These are phyloP conservation scores for Suillus placidus DNA, from an alignment of 768 basidiomycete species.

Conservation along the genomic window DNA sequence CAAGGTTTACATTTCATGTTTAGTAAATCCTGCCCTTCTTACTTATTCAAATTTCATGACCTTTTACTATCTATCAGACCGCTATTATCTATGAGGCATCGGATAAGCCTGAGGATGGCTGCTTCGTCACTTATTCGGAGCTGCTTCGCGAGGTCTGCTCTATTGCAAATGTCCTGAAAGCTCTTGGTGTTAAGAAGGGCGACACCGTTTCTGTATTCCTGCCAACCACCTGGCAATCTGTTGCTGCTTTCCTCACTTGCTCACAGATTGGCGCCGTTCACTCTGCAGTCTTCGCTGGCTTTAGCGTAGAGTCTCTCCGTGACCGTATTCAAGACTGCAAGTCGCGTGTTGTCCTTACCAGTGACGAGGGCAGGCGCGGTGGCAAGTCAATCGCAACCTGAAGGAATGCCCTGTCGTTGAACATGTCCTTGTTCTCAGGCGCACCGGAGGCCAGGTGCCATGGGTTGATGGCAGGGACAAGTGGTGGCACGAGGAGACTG, in stretches of 20 bases:
- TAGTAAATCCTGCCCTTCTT: slow-evolving; percentile 38
- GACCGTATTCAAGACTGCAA: slow-evolving; percentile 91
- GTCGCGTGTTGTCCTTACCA: slow-evolving; percentile 90
- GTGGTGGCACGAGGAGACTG: slow-evolving; percentile 96
- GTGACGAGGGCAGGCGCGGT: slow-evolving; percentile 92
- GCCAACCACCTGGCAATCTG: slow-evolving; percentile 96
- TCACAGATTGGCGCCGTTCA: slow-evolving; percentile 96
- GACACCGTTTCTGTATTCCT: slow-evolving; percentile 93
- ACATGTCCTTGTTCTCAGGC: slow-evolving; percentile 85
- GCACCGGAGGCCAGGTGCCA: slow-evolving; percentile 82
- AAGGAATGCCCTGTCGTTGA: slow-evolving; percentile 83
- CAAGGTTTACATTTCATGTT: too few species aligned
- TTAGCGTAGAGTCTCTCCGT: slow-evolving; percentile 91
- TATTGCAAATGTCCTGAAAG: slow-evolving; percentile 90
- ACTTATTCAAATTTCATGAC: background rate
- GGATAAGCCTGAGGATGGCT: slow-evolving; percentile 87
- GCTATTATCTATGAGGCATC: slow-evolving; percentile 99
- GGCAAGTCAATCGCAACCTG: slow-evolving; percentile 94
- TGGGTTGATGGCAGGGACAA: slow-evolving; percentile 85
- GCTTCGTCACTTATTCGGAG: slow-evolving; percentile 77
- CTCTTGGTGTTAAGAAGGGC: slow-evolving; percentile 90
- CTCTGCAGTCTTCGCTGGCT: slow-evolving; percentile 97
- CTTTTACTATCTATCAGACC: slow-evolving; percentile 46
- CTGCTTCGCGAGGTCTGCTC: slow-evolving; percentile 88
- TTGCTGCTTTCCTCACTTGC: slow-evolving; percentile 96